Evolutionary conservation across 495 filamentous ascomycete genomes (phyloP).

Genomic region (Penicillium ochrochloron): DNA sequence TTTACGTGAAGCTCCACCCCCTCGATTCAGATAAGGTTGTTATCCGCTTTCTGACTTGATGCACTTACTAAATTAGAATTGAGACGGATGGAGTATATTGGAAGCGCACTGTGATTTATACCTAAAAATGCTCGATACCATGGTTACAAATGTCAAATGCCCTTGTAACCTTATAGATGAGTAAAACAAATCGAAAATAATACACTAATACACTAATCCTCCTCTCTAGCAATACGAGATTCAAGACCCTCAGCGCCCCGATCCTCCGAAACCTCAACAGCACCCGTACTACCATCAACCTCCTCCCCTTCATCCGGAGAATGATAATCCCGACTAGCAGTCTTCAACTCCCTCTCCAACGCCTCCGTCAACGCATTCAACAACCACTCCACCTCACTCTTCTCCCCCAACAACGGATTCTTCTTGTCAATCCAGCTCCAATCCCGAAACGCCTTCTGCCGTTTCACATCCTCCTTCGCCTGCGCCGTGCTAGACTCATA

Average conservation of each 20-base stretch:
- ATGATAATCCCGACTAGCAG: slow-evolving; percentile 31
- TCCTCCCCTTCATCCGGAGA: slow-evolving; percentile 3
- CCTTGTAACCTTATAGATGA: neutral
- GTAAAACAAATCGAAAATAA: neutral
- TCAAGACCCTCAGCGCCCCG: slow-evolving; percentile 1
- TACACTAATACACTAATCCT: neutral
- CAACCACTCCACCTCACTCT: slow-evolving; percentile 81
- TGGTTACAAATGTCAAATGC: too few relatives aligned
- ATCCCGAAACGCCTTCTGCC: slow-evolving; percentile 8
- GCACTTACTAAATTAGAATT: too few relatives aligned
- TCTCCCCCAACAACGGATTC: slow-evolving; percentile 73
- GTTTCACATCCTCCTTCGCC: slow-evolving; percentile 26
- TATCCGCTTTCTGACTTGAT: too few relatives aligned
- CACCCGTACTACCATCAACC: neutral
- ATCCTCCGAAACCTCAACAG: neutral
- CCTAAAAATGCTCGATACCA: too few relatives aligned
- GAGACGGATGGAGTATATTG: too few relatives aligned
- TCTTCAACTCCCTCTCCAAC: slow-evolving; percentile 58
- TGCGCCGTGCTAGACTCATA: slow-evolving; percentile 13
- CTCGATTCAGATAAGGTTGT: too few relatives aligned
- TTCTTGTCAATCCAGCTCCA: slow-evolving; percentile 82
- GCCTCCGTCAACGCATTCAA: slow-evolving; percentile 63
- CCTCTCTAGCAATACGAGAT: neutral
- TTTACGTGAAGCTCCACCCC: too few relatives aligned
- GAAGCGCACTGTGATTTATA: too few relatives aligned